phyloP scores from a whole-genome alignment of 306 rosid species.

The Prunus salicina region DNA sequence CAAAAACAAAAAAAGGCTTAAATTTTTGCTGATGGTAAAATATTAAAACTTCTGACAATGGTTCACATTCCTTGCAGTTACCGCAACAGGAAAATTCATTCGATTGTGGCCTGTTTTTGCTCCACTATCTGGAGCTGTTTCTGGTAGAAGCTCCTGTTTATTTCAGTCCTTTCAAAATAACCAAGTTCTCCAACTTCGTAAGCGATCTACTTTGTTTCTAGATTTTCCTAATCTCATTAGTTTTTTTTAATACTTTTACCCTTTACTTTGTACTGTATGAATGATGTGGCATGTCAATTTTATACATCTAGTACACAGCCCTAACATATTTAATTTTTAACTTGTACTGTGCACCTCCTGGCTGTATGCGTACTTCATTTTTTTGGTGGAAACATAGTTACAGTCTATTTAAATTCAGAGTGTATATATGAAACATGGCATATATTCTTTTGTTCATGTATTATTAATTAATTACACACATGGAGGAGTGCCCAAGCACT shows the following conservation, averaged over 20 bases:
- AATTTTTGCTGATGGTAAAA: not conserved
- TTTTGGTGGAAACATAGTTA: not conserved
- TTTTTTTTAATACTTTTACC: not conserved
- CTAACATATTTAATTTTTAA: not conserved
- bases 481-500: not conserved
- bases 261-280: not conserved
- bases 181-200: slow-evolving; percentile 73
- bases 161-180: slow-evolving; percentile 73
- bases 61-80: slow-evolving; percentile 50
- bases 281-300: not conserved
- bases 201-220: slow-evolving; percentile 37
- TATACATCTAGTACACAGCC: not conserved
- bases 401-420: not conserved
- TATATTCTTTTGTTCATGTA: not conserved
- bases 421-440: not conserved
- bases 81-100: slow-evolving; percentile 93
- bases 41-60: slow-evolving; percentile 8
- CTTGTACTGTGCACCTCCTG: not conserved
- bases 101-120: slow-evolving; percentile 92
- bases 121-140: slow-evolving; percentile 92
- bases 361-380: not conserved
- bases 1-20: too few species aligned
- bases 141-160: slow-evolving; percentile 69
- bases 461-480: not conserved
- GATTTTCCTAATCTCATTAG: not conserved